Base-by-base conservation (phyloP, 2,329 filamentous ascomycete species). In the Aspergillus pseudoviridinutans region DNA sequence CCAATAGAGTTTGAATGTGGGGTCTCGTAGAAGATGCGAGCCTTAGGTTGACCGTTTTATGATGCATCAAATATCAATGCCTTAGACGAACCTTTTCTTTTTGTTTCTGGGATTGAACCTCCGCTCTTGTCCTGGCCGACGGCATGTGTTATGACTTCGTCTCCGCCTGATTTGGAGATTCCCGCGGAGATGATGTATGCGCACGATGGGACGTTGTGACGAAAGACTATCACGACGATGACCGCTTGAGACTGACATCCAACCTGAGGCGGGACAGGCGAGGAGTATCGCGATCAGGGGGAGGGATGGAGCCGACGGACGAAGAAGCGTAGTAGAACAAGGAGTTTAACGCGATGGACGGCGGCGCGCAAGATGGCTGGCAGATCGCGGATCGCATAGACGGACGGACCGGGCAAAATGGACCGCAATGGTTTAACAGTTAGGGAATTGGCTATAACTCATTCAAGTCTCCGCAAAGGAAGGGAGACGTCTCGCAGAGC, bases 81-180 rank as follows among this genome's bases (percentile, higher is more conserved):
- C 51, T 17, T 49, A 58, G 20, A 70, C 71, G 47, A 55, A 84
- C 82, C 80, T 84, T 84, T 76, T 81, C 81, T 76, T 83, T 81
- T 70, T 82, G 80, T 70, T 79, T 81, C 71, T 84, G 82, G 69
- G 80, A 74, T 76, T 84, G 82, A 74, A 81, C 80, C 76, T 81
- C 80, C 68, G 79, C 69, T 72, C 70, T 74, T 56, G 72, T 74
- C 68, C 71, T 73, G 64, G 66, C 66, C 61, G 70, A 69, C 73
- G 75, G 74, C 75, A 77, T 77, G 73, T 76, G 75, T 75, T 58
- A 38, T 64, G 69, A 64, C 64, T 65, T 65, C 56, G 65, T 61
- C 61, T 65, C 67, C 66, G 65, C 56, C 57, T 58, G 55, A 61
- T 59, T 58, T 65, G 58, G 57, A 57, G 58, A 61, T 56, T 57